These are phyloP conservation scores for Ogataea allantospora DNA, from an alignment of 805 yeast genomes.

Conservation along the genomic window DNA sequence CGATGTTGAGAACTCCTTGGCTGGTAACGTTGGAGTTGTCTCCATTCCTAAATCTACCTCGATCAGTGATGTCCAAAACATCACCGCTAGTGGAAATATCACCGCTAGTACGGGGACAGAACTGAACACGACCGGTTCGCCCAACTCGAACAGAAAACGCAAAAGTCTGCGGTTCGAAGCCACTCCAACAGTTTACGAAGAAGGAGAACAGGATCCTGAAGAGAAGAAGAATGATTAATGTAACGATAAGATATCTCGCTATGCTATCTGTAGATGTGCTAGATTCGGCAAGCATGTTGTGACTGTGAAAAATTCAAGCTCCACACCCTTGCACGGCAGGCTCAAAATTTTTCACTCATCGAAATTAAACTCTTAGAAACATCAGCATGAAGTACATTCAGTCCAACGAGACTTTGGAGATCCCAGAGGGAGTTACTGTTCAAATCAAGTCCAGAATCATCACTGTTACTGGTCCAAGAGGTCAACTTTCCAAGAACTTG, in stretches of 20 bases:
- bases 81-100: slow-evolving; percentile 26
- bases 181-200: slow-evolving; percentile 18
- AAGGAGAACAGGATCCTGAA: slow-evolving; percentile 5
- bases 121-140: not conserved
- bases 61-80: slow-evolving; percentile 21
- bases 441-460: slow-evolving; percentile 86
- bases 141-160: slow-evolving; percentile 20
- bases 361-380: slow-evolving; percentile 1
- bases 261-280: slow-evolving; percentile 12
- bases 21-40: slow-evolving; percentile 10
- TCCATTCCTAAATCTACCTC: slow-evolving; percentile 14
- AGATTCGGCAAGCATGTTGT: slow-evolving; percentile 10
- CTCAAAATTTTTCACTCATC: slow-evolving; percentile 8
- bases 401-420: slow-evolving; percentile 54
- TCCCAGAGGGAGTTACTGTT: slow-evolving; percentile 92
- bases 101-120: slow-evolving; percentile 17
- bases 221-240: slow-evolving; percentile 7
- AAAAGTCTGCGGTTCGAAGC: slow-evolving; percentile 31
- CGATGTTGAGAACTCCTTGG: slow-evolving; percentile 4
- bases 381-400: slow-evolving; percentile 56
- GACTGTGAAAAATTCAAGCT: slow-evolving; percentile 18
- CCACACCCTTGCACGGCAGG: slow-evolving; percentile 15
- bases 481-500: slow-evolving; percentile 84
- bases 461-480: slow-evolving; percentile 97
- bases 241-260: slow-evolving; percentile 5